Evolutionary conservation across 257 asterid genomes (phyloP).

Genomic region (Jaltomata sinuosa): DNA sequence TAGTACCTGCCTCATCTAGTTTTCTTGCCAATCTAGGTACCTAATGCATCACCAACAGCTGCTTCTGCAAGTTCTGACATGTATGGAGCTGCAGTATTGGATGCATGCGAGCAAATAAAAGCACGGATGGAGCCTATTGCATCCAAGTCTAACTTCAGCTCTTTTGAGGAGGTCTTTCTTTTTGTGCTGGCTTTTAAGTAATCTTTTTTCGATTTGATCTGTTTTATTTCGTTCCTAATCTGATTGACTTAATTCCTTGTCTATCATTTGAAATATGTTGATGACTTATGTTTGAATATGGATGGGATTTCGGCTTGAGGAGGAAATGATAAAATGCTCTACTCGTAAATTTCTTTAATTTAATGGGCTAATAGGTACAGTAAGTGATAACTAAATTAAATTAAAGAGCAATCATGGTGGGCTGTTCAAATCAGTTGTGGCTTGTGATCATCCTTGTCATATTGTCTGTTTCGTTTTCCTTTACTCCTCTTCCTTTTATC

Average conservation of each 20-base stretch:
- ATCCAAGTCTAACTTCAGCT: constrained; percentile 36
- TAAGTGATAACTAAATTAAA: not conserved
- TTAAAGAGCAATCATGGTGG: not conserved
- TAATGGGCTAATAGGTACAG: not conserved
- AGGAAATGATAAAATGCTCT: not conserved
- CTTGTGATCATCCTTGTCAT: not conserved
- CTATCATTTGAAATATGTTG: not conserved
- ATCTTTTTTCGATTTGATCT: not conserved
- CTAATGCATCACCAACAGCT: constrained; percentile 96
- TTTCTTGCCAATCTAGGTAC: constrained; percentile 42
- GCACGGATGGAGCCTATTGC: constrained; percentile 76
- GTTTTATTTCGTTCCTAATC: not conserved
- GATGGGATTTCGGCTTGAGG: not conserved
- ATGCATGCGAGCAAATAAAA: constrained; percentile 92
- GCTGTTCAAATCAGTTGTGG: not conserved
- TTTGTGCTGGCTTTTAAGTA: not conserved
- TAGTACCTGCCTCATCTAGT: not conserved
- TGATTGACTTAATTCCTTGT: not conserved
- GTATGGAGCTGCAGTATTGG: constrained; percentile 95
- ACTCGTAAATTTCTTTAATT: not conserved
- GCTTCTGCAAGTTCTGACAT: constrained; percentile 99
- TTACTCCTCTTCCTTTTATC: not conserved
- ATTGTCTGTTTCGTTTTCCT: not conserved
- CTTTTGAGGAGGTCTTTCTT: constrained; percentile 70
- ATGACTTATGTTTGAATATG: not conserved